phyloP scores from a whole-genome alignment of 176 grass and related monocot species.

The Carex cristatella region DNA sequence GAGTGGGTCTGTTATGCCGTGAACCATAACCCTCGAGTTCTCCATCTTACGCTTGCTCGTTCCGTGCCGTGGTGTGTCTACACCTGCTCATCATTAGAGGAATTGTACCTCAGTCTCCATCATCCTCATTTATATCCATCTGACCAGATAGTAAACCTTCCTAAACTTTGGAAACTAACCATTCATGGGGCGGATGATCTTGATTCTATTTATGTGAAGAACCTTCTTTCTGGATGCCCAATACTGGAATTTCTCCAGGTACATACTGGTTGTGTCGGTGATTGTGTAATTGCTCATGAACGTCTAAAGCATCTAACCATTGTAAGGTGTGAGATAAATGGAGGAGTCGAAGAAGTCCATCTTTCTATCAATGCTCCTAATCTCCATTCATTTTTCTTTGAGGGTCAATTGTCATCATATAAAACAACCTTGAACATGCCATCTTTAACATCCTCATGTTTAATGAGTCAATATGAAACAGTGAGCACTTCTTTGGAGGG shows the following conservation, averaged over 20 bases:
- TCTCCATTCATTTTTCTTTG: too few species aligned
- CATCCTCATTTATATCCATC: background rate
- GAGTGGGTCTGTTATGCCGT: background rate
- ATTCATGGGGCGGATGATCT: background rate
- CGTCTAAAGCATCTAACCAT: background rate
- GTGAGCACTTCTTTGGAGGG: too few species aligned
- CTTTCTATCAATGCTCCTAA: too few species aligned
- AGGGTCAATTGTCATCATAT: too few species aligned
- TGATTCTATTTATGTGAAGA: background rate
- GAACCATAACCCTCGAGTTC: background rate
- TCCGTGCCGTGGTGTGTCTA: background rate
- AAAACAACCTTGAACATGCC: background rate
- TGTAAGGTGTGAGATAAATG: background rate
- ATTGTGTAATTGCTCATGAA: background rate
- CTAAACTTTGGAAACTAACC: background rate
- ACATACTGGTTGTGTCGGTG: background rate
- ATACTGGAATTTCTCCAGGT: background rate
- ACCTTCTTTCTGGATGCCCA: background rate
- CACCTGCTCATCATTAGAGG: conserved; percentile 7
- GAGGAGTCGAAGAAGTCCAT: too few species aligned
- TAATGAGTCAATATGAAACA: background rate
- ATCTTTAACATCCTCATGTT: background rate
- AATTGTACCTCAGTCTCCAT: background rate
- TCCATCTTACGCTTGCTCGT: background rate
- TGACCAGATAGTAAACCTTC: background rate